These are phyloP conservation scores for Cryptococcus hybrid DNA, from an alignment of 1,284 basidiomycete genomes.

Conservation along the genomic window DNA sequence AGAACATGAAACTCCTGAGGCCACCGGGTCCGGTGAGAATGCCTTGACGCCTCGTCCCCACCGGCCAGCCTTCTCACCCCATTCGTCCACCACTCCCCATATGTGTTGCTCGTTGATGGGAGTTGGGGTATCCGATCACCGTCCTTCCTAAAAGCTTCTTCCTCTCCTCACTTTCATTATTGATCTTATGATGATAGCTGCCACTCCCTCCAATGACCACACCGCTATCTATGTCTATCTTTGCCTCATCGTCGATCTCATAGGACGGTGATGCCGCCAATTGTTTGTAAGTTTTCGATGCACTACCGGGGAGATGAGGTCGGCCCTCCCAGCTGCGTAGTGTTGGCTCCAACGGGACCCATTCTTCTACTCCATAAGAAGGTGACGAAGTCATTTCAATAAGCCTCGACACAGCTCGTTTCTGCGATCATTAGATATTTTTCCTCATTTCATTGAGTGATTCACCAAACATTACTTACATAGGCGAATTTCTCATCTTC, in stretches of 20 bases:
- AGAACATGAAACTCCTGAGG: too few species aligned
- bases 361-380: slow-evolving; percentile 53
- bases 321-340: slow-evolving; percentile 50
- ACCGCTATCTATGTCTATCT: too few species aligned
- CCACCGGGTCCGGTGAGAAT: slow-evolving; percentile 4
- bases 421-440: slow-evolving; percentile 20
- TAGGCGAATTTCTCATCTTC: slow-evolving; percentile 68
- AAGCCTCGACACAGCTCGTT: slow-evolving; percentile 63
- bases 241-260: too few species aligned
- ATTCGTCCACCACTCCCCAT: slow-evolving; percentile 51
- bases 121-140: not conserved
- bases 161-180: too few species aligned
- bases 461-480: slow-evolving; percentile 43
- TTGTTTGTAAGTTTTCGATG: too few species aligned
- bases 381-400: slow-evolving; percentile 62
- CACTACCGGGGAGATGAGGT: not conserved
- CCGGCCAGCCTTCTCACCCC: slow-evolving; percentile 52
- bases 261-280: too few species aligned
- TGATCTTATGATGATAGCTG: too few species aligned
- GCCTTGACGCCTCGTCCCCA: slow-evolving; percentile 53
- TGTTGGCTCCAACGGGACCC: slow-evolving; percentile 36
- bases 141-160: not conserved
- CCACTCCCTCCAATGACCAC: too few species aligned
- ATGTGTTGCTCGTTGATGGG: slow-evolving; percentile 41
- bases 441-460: not conserved